Base-by-base conservation (phyloP, 805 yeast species). In the Barnettozyma botsteinii region DNA sequence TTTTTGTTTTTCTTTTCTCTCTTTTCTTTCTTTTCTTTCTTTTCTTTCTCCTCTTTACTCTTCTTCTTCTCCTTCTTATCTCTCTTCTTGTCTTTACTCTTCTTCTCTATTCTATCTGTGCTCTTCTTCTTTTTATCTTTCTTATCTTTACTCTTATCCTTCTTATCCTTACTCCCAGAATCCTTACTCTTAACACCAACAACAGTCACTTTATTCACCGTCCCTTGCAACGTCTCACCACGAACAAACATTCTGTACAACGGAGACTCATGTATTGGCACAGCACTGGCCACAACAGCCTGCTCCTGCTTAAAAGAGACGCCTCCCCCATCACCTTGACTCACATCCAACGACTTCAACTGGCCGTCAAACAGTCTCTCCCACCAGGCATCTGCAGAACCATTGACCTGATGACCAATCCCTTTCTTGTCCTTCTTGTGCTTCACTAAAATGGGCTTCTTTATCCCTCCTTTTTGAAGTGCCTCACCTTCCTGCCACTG, bases 401-500 rank as follows among this genome's bases (percentile, higher is more conserved):
- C 72, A 34, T 69, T 65, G 20, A 76, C 79, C 15, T 50, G 50
- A 56, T 83, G 81, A 0, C 98, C 98, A 20, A 91, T 69, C 9
- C 98, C 98, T 56, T 87, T 88, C 42, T 79, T 80, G 56, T 91
- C 96, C 51, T 79, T 81, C 62, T 93, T 88, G 56, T 91, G 97
- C 49, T 82, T 83, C 40, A 93, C 96, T 46, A 91, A 62, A 31
- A 91, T 78, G 0, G 98, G 98, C 51, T 79, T 85, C 52, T 73
- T 78, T 38, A 91, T 61, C 1, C 96, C 94, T 4, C 95, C 96
- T 33, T 71, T 60, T 46, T 72, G 77, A 26, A 91, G 65, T 0
- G 95, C 94, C 50, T 87, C 85, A 2, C 98, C 98, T 50, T 86
- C 91, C 40, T 69, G 70, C 98, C 98, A 91, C 15, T 98, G 98